A percentile compares a stretch with the other conserved stretches of the same genome.
phyloP scores from a whole-genome alignment of 2,329 filamentous ascomycete species.

The Xylariaceae sp. region DNA sequence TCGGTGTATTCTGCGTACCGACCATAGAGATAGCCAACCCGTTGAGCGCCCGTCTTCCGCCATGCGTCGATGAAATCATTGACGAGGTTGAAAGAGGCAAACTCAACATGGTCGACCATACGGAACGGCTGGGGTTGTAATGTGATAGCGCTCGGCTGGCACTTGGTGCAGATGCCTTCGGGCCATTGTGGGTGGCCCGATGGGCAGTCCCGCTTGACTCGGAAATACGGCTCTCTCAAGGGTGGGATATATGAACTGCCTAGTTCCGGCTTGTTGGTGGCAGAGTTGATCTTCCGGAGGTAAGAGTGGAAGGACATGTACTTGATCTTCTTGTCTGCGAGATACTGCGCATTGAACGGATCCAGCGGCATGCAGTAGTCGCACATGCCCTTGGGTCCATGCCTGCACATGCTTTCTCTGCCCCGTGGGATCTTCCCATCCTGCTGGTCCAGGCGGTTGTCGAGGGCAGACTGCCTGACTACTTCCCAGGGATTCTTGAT shows the following conservation, averaged over 20 bases:
- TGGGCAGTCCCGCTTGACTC: slow-evolving; percentile 82
- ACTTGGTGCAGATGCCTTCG: slow-evolving; percentile 95
- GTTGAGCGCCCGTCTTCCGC: slow-evolving; percentile 76
- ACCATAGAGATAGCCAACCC: slow-evolving; percentile 86
- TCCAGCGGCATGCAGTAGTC: slow-evolving; percentile 98
- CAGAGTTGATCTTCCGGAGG: slow-evolving; percentile 87
- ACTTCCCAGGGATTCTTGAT: slow-evolving; percentile 92
- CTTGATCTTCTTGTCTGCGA: slow-evolving; percentile 96
- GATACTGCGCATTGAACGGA: slow-evolving; percentile 81
- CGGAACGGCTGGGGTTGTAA: slow-evolving; percentile 89
- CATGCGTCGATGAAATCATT: slow-evolving; percentile 89
- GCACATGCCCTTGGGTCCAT: slow-evolving; percentile 97
- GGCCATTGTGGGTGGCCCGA: slow-evolving; percentile 91
- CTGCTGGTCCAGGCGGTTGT: slow-evolving; percentile 76
- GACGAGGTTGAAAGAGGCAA: slow-evolving; percentile 75
- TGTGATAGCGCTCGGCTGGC: slow-evolving; percentile 93
- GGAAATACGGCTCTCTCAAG: slow-evolving; percentile 84
- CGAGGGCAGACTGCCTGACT: slow-evolving; percentile 78
- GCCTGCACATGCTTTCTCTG: slow-evolving; percentile 63
- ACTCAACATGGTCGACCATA: slow-evolving; percentile 98
- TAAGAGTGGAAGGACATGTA: slow-evolving; percentile 95
- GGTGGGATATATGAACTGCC: slow-evolving; percentile 95
- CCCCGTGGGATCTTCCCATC: slow-evolving; percentile 56
- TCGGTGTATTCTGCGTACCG: slow-evolving; percentile 85
- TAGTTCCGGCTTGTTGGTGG: slow-evolving; percentile 91